These are phyloP conservation scores for Papiliotrema laurentii DNA, from an alignment of 1,284 basidiomycete species.

Conservation along the genomic window DNA sequence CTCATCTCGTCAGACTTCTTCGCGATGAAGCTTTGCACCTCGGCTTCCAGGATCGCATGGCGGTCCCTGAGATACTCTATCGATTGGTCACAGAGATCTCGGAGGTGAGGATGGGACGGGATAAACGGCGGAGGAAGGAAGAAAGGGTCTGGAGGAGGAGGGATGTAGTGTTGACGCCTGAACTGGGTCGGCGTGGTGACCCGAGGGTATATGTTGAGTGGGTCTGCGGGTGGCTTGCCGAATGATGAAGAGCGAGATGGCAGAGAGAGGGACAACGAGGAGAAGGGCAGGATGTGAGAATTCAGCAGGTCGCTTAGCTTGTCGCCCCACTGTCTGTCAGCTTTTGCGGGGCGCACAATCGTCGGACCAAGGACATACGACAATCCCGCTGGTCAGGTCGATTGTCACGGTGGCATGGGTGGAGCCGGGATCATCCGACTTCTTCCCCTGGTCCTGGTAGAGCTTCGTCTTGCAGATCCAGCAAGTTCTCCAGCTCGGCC, in stretches of 20 bases:
- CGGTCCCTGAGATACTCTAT: constrained; percentile 25
- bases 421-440: constrained; percentile 12
- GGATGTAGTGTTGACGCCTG: constrained; percentile 12
- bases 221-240: constrained; percentile 22
- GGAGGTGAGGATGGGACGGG: constrained; percentile 46
- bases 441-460: constrained; percentile 19
- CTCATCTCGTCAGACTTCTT: constrained; percentile 32
- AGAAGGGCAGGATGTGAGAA: not conserved
- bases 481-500: constrained; percentile 38
- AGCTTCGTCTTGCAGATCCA: constrained; percentile 30
- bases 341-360: not conserved
- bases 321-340: constrained; percentile 25
- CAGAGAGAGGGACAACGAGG: not conserved
- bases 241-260: constrained; percentile 17
- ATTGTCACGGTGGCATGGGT: constrained; percentile 28
- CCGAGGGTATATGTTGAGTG: constrained; percentile 10
- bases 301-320: constrained; percentile 11
- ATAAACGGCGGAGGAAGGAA: constrained; percentile 51
- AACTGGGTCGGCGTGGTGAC: constrained; percentile 1
- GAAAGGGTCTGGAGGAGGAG: constrained; percentile 43
- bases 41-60: constrained; percentile 31
- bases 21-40: constrained; percentile 34
- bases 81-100: constrained; percentile 36
- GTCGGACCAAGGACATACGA: constrained; percentile 20
- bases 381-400: constrained; percentile 23